Conservation (phyloP, 2,329 filamentous ascomycete genomes). For the Emmonsiellopsis sp. region DNA sequence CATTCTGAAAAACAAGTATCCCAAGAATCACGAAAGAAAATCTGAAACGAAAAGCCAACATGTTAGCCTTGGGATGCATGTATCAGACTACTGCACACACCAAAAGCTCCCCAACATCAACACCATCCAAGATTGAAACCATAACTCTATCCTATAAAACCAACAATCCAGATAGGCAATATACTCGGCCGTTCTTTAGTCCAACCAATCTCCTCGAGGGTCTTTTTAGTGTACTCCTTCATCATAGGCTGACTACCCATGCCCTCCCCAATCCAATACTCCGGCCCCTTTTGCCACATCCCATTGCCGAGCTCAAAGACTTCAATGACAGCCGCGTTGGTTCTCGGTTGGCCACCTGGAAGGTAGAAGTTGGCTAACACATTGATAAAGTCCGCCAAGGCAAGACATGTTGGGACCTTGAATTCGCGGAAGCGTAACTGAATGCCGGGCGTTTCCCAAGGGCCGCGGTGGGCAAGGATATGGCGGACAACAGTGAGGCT, state of each 20-base stretch:
- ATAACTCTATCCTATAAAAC: no score
- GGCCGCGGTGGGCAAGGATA: constrained; percentile 34
- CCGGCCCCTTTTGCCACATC: constrained; percentile 37
- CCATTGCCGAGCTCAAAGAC: constrained; percentile 45
- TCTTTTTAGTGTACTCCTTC: constrained; percentile 40
- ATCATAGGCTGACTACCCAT: constrained; percentile 9
- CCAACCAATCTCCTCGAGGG: constrained; percentile 52
- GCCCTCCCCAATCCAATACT: constrained; percentile 36
- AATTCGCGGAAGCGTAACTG: constrained; percentile 19
- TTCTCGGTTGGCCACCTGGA: constrained; percentile 9
- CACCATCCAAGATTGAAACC: no score
- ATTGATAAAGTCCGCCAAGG: constrained; percentile 33
- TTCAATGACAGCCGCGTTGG: constrained; percentile 46
- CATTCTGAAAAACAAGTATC: not conserved
- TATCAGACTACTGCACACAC: no score
- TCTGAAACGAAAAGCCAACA: no score
- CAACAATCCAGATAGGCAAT: constrained; percentile 16
- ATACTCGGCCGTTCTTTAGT: constrained; percentile 26
- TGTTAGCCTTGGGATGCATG: no score
- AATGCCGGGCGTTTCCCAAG: constrained; percentile 24
- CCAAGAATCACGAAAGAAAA: no score
- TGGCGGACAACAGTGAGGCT: constrained; percentile 53
- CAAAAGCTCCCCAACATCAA: no score
- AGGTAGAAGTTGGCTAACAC: no score
- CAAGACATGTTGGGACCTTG: no score